phyloP scores from a whole-genome alignment of 2,329 filamentous ascomycete genomes.

The Thielaviopsis ethacetica region DNA sequence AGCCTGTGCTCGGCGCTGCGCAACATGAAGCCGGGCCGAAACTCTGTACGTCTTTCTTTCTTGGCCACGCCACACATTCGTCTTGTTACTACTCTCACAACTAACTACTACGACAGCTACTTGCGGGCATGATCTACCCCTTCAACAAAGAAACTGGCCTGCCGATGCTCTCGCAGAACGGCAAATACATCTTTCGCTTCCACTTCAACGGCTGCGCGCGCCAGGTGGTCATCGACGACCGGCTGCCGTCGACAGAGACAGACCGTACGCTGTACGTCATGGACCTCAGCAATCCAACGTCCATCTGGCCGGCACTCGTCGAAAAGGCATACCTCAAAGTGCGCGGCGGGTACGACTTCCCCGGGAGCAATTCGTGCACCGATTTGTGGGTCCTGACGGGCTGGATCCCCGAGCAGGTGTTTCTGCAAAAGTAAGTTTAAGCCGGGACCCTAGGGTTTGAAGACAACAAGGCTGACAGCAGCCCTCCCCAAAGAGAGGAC shows the following conservation, averaged over 20 bases:
- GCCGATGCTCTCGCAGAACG: slow-evolving; percentile 55
- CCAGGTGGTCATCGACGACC: slow-evolving; percentile 76
- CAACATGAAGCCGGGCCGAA: slow-evolving; percentile 50
- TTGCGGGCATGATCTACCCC: slow-evolving; percentile 60
- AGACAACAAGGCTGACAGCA: too few species aligned
- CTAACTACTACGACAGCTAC: slow-evolving; percentile 37
- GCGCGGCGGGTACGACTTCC: slow-evolving; percentile 90
- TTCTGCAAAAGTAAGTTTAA: slow-evolving; percentile 51
- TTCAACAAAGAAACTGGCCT: slow-evolving; percentile 41
- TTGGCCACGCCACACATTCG: too few species aligned
- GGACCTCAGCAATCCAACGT: slow-evolving; percentile 62
- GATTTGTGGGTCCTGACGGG: slow-evolving; percentile 86
- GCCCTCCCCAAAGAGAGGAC: slow-evolving; percentile 55
- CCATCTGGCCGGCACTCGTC: slow-evolving; percentile 81
- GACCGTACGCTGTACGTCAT: slow-evolving; percentile 70
- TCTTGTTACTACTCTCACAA: too few species aligned
- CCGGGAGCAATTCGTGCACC: slow-evolving; percentile 90
- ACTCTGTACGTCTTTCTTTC: slow-evolving; percentile 37
- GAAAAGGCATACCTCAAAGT: slow-evolving; percentile 97
- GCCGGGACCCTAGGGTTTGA: background rate
- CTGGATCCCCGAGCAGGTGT: slow-evolving; percentile 94
- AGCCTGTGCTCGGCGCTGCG: slow-evolving; percentile 74
- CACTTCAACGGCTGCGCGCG: slow-evolving; percentile 92
- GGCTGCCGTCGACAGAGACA: slow-evolving; percentile 61
- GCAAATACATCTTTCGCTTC: slow-evolving; percentile 82